phyloP scores from a whole-genome alignment of 768 basidiomycete genomes.

The Tricholoma terreum region DNA sequence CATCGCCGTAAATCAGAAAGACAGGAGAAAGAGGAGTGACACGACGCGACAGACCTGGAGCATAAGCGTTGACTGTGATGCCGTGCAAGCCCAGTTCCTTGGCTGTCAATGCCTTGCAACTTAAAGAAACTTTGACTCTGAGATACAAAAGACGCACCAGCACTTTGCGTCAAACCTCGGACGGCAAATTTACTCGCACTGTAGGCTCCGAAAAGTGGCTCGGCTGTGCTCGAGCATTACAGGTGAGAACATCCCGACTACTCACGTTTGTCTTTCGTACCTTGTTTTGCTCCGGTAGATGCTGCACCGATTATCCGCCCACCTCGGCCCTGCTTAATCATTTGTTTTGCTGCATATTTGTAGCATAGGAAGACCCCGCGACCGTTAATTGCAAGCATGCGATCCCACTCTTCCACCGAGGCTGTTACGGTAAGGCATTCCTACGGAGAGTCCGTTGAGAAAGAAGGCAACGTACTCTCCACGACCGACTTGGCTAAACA shows the following conservation, averaged over 20 bases:
- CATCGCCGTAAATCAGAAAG: background rate
- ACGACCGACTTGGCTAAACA: constrained; percentile 1
- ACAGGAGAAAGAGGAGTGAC: too few species aligned
- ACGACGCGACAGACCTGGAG: constrained; percentile 22
- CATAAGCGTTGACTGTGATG: constrained; percentile 35
- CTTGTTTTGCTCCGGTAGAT: constrained; percentile 37
- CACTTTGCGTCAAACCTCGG: constrained; percentile 20
- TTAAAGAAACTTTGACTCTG: background rate
- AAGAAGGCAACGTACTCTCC: constrained; percentile 9
- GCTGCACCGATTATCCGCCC: constrained; percentile 40
- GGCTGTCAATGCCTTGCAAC: constrained; percentile 9
- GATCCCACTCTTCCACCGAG: constrained; percentile 21
- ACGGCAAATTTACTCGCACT: constrained; percentile 20
- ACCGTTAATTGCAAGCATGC: constrained; percentile 26
- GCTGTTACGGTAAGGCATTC: constrained; percentile 5
- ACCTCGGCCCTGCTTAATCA: constrained; percentile 39
- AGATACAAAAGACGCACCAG: constrained; percentile 6
- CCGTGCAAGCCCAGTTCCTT: constrained; percentile 19
- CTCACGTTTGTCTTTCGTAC: constrained; percentile 15
- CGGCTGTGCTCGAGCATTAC: background rate
- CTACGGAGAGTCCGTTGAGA: background rate
- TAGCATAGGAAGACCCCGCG: constrained; percentile 35
- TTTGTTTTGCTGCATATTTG: constrained; percentile 33
- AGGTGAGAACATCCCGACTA: background rate
- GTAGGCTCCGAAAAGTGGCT: constrained; percentile 10